Base-by-base conservation (phyloP, 1,284 basidiomycete species). In the Ustilago crameri region DNA sequence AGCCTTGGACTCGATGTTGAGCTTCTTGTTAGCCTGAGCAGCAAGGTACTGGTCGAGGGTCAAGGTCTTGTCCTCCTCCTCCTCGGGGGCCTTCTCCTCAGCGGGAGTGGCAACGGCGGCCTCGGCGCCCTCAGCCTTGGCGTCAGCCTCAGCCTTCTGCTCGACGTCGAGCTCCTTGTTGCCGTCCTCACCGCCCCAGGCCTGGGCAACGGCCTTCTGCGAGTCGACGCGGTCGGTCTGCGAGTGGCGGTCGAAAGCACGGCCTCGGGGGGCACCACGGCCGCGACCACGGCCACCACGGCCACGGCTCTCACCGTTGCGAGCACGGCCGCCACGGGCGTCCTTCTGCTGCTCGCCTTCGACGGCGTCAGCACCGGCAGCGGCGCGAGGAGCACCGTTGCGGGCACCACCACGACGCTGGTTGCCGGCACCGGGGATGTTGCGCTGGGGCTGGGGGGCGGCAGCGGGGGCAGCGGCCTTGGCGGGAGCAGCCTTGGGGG, bases 21-120 rank as follows among this genome's bases (percentile, higher is more conserved):
- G 73, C 52, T 74, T 73, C 79, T 83, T 80, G 54, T 73, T 76
- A 79, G 88, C 89, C 85, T 90, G 86, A 85, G 91, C 88, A 68
- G 90, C 89, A 64, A 90, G 86, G 85, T 93, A 93, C 84, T 93
- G 89, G 51, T 93, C 92, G 53, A 80, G 76, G 40, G 91, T 93
- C 76, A 93, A 87, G 42, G 93, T 95, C 85, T 93, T 93, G 86
- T 96, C 94, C 84, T 94, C 93, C 84, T 95, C 93, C 84, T 96
- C 93, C 88, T 90, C 74, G 63, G 84, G 52, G 23, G 53, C 57
- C 59, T 84, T 73, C 82, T 54, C 65, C 59, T 61, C 66, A 45
- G 68, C 56, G 43, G 78, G 65, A 37, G 63, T 69, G 54, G 79
- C 83, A 35, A 77, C 84, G 55, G 85, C 60, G 38, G 57, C 75